These are phyloP conservation scores for Penium margaritaceum DNA, from an alignment of 139 green algal species.

Conservation along the genomic window DNA sequence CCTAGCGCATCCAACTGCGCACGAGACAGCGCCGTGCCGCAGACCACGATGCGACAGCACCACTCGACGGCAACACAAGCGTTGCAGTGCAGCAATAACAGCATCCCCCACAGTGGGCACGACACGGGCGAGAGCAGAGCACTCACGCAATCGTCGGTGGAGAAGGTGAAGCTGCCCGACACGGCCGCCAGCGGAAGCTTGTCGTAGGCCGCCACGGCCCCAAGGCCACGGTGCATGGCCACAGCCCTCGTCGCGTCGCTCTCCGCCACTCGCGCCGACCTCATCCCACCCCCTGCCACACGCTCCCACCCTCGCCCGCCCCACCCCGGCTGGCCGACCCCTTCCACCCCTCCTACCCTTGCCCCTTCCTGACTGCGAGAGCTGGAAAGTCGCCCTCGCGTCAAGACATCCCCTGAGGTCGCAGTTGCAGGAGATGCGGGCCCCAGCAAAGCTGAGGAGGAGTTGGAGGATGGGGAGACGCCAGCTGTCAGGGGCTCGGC, in stretches of 20 bases:
- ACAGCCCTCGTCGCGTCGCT: slow-evolving; percentile 60
- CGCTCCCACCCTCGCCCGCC: too few species aligned
- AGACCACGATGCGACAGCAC: background rate
- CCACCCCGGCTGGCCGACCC: too few species aligned
- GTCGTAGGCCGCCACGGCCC: slow-evolving; percentile 79
- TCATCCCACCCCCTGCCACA: too few species aligned
- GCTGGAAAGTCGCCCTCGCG: too few species aligned
- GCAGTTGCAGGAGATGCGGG: too few species aligned
- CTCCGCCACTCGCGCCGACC: slow-evolving; percentile 1
- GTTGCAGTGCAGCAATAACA: background rate
- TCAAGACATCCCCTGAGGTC: too few species aligned
- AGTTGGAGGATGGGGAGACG: too few species aligned
- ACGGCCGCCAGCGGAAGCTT: slow-evolving; percentile 54
- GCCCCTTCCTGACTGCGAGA: too few species aligned
- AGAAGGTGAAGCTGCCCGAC: slow-evolving; percentile 72
- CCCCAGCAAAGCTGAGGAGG: too few species aligned
- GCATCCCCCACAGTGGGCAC: background rate
- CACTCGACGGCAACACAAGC: background rate
- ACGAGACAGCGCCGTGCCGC: background rate
- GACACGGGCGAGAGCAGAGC: background rate
- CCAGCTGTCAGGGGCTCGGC: too few species aligned
- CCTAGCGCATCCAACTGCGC: too few species aligned
- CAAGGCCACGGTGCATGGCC: slow-evolving; percentile 10
- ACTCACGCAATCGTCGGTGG: slow-evolving; percentile 56
- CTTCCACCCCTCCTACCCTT: too few species aligned